A percentile compares a stretch with the other conserved stretches of the same genome.
Conservation (phyloP, 345 rosid genomes). For the Syzygium grande region DNA sequence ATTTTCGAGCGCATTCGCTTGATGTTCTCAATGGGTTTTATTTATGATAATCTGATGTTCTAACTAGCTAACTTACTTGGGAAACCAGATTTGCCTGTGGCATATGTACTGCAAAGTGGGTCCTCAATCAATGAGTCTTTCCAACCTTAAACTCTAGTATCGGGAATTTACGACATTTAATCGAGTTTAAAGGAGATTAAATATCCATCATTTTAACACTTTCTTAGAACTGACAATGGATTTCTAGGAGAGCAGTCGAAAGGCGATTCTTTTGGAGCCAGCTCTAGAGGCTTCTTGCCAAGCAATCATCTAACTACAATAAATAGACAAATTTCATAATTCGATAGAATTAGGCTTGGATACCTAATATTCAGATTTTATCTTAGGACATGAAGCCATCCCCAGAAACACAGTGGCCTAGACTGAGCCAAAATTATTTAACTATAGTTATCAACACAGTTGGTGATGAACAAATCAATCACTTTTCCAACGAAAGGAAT, state of each 20-base stretch:
- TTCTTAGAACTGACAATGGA: not conserved
- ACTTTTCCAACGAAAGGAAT: not conserved
- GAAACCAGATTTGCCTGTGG: not conserved
- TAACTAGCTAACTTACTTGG: not conserved
- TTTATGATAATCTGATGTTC: not conserved
- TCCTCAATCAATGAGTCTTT: not conserved
- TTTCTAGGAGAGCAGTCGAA: not conserved
- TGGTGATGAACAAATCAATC: fast-evolving
- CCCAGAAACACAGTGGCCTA: not conserved
- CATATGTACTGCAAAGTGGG: not conserved
- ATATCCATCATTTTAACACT: not conserved
- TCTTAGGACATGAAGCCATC: not conserved
- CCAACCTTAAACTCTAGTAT: not conserved
- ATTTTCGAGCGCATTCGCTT: not conserved
- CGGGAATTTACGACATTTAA: fast-evolving
- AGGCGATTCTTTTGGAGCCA: not conserved
- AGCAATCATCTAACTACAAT: not conserved
- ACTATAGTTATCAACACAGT: not conserved
- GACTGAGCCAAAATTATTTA: not conserved
- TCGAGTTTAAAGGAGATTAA: not conserved
- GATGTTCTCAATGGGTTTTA: not conserved
- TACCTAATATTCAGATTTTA: not conserved
- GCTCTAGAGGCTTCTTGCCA: not conserved
- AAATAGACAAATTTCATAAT: not conserved
- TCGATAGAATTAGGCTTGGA: not conserved